Percentiles rank a stretch among this genome's conserved stretches.
Evolutionary conservation across 495 filamentous ascomycete species (phyloP).

Genomic region (Penicillium atrosanguineum): DNA sequence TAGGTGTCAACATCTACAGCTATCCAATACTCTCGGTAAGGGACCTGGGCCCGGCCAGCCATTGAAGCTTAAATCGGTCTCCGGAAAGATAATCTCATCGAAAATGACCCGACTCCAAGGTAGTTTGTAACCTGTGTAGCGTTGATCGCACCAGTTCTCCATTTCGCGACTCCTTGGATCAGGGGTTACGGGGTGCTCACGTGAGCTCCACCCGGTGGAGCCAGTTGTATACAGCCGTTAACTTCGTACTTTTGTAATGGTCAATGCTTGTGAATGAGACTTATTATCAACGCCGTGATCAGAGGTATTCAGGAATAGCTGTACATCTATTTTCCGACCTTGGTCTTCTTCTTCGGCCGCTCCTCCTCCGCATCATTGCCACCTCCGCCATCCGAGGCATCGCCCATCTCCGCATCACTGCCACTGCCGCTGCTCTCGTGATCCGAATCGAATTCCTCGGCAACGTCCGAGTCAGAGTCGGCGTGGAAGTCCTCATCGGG

Average conservation of each 20-base stretch:
- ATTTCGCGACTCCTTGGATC: constrained; percentile 15
- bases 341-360: constrained; percentile 70
- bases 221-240: not conserved
- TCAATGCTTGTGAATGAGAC: not conserved
- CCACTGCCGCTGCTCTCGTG: constrained; percentile 80
- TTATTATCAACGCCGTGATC: not conserved
- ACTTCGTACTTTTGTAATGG: not conserved
- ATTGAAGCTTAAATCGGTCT: not conserved
- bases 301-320: constrained; percentile 15
- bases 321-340: constrained; percentile 42
- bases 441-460: constrained; percentile 90
- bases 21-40: not conserved
- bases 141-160: not conserved
- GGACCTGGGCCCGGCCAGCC: not conserved
- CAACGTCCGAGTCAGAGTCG: constrained; percentile 88
- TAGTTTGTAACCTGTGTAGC: not conserved
- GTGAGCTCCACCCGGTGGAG: constrained; percentile 16
- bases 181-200: constrained; percentile 24
- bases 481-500: constrained; percentile 95
- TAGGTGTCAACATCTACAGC: not conserved
- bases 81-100: not conserved
- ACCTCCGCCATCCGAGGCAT: constrained; percentile 51
- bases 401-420: constrained; percentile 63
- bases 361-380: constrained; percentile 40
- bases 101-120: not conserved